phyloP scores from a whole-genome alignment of 2,329 filamentous ascomycete species.

The Colletotrichum caudatum region DNA sequence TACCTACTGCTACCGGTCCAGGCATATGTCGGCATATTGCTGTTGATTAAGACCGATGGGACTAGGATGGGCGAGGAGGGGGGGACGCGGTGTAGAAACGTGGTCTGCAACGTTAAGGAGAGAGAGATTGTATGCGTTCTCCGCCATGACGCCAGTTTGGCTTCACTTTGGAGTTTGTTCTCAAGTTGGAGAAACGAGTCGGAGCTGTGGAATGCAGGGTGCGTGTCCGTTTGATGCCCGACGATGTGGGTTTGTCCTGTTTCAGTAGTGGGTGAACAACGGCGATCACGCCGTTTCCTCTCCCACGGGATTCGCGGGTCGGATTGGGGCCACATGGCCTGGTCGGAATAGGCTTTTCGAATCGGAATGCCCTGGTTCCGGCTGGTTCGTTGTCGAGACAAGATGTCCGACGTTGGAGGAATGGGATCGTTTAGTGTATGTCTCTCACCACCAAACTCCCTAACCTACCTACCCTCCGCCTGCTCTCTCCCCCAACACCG shows the following conservation, averaged over 20 bases:
- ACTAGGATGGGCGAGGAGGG: neutral
- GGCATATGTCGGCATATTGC: neutral
- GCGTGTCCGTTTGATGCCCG: neutral
- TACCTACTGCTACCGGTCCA: neutral
- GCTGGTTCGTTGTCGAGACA: neutral
- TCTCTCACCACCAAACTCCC: neutral
- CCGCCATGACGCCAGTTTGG: neutral
- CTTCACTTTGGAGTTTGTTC: neutral
- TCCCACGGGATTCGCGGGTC: neutral
- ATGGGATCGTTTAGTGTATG: neutral
- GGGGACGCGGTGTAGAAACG: neutral
- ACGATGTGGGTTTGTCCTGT: neutral
- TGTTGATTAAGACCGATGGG: neutral
- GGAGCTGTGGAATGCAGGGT: neutral
- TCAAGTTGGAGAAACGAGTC: neutral
- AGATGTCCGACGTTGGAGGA: neutral
- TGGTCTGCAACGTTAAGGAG: neutral
- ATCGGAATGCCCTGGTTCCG: neutral
- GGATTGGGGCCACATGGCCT: neutral
- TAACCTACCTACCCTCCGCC: neutral
- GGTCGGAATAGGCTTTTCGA: neutral
- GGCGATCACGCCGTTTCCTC: neutral
- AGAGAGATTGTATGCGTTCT: neutral
- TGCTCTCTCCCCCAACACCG: neutral
- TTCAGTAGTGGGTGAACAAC: conserved; percentile 2